Evolutionary conservation across 352 stramenopile genomes (phyloP), one percentile per base, ranked within the genome.

Genomic region (Phytophthora pistaciae): DNA sequence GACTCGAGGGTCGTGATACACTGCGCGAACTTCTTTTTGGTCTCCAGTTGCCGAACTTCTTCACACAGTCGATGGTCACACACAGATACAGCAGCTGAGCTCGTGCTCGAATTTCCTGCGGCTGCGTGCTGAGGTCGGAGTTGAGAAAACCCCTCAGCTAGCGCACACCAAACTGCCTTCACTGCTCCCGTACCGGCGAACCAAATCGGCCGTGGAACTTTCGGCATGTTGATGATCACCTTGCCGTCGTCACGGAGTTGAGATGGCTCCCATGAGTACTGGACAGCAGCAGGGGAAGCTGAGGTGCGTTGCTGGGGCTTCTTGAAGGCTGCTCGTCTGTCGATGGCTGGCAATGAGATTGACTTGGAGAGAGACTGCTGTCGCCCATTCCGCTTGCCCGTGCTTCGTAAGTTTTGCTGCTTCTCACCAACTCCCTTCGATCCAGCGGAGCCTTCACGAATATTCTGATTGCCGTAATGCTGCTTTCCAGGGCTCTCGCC

Each of bases 1-100:
- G 84, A 84, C 62, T 97, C 89, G 10, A 97, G 75, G 1, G 81
- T 85, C 0, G 85, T 81, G 27, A 98, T 83, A 49, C 94, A 97
- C 64, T 93, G 80, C 1, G 76, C 72, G 62, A 90, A 96, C 59
- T 91, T 80, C 21, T 90, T 82, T 54, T 94, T 84, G 25, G 93
- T 79, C 62, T 98, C 91, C 5, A 98, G 70, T 31, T 76, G 74
- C 6, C 84, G 84, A 25, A 98, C 79, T 56, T 97, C 84, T 61
- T 92, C 79, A 57, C 87, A 94, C 9, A 94, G 64, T 10, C 74
- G 73, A 65, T 94, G 87, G 10, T 83, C 79, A 52, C 87, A 94
- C 49, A 94, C 21, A 38, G 74, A 55, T 61, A 25, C 48, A 33
- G 48, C 40, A 33, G 8, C 13, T 10, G 18, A 21, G 36, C 4